Percentiles rank a stretch among this genome's conserved stretches.
These are phyloP conservation scores for Verticillium tricorpus DNA, from an alignment of 2,329 filamentous ascomycete species.

Conservation along the genomic window DNA sequence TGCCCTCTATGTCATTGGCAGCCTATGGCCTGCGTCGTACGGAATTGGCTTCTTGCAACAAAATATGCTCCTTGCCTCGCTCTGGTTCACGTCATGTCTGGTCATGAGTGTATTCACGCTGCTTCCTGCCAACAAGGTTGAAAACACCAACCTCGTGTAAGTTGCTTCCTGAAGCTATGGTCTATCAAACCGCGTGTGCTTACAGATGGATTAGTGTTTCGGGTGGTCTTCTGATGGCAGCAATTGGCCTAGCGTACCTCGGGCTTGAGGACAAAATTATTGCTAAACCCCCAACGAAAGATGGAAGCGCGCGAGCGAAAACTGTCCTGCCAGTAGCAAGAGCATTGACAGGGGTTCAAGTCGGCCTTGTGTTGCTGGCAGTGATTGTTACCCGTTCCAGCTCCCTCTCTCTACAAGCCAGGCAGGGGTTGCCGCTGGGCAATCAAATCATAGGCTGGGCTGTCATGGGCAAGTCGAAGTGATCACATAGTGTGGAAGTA, in stretches of 20 bases:
- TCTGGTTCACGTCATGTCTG: slow-evolving; percentile 73
- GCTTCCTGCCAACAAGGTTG: slow-evolving; percentile 79
- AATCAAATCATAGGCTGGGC: slow-evolving; percentile 86
- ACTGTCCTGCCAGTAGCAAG: slow-evolving; percentile 40
- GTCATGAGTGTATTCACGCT: slow-evolving; percentile 90
- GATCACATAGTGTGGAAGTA: background rate
- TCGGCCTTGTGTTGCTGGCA: slow-evolving; percentile 74
- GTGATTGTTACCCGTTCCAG: slow-evolving; percentile 86
- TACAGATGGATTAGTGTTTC: slow-evolving; percentile 47
- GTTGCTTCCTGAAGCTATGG: slow-evolving; percentile 18
- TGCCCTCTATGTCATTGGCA: slow-evolving; percentile 68
- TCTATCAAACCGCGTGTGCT: slow-evolving; percentile 9
- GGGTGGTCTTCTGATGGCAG: slow-evolving; percentile 74
- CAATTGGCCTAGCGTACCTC: slow-evolving; percentile 73
- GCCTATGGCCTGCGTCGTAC: slow-evolving; percentile 73
- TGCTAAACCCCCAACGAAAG: background rate
- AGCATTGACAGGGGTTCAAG: slow-evolving; percentile 56
- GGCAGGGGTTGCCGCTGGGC: slow-evolving; percentile 76
- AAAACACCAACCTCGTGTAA: slow-evolving; percentile 71
- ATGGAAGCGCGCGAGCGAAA: background rate
- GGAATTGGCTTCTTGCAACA: slow-evolving; percentile 66
- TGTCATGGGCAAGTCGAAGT: slow-evolving; percentile 56
- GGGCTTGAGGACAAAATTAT: slow-evolving; percentile 61
- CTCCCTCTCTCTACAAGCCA: slow-evolving; percentile 78
- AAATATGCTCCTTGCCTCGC: slow-evolving; percentile 58